A percentile compares a stretch with the other conserved stretches of the same genome.
Evolutionary conservation across 2,329 filamentous ascomycete genomes (phyloP).

Genomic region (Fusarium sp.): DNA sequence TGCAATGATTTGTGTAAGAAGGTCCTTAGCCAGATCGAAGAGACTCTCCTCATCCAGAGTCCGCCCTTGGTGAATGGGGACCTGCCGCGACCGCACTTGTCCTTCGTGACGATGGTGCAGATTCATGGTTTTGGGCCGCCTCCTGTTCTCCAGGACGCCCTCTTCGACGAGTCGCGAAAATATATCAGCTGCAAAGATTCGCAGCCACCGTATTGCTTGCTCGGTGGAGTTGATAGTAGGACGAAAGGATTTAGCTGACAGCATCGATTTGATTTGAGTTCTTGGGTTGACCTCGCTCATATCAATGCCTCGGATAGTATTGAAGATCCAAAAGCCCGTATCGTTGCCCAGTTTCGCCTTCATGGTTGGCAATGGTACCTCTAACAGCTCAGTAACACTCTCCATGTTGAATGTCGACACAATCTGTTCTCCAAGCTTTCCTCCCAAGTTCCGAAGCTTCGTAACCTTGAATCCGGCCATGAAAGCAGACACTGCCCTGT

Average conservation of each 20-base stretch:
- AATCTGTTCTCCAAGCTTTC: conserved; percentile 91
- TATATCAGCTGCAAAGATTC: conserved; percentile 92
- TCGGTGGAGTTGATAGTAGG: conserved; percentile 82
- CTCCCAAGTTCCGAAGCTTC: conserved; percentile 93
- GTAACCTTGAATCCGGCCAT: conserved; percentile 89
- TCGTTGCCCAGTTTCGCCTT: conserved; percentile 84
- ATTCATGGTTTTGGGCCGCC: conserved; percentile 86
- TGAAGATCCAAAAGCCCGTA: conserved; percentile 86
- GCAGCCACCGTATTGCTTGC: conserved; percentile 85
- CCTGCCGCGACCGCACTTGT: conserved; percentile 79
- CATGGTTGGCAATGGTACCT: conserved; percentile 78
- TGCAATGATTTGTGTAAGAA: conserved; percentile 80
- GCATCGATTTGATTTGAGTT: conserved; percentile 96
- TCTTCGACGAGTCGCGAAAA: conserved; percentile 91
- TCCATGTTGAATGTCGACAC: conserved; percentile 85
- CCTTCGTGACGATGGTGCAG: conserved; percentile 81
- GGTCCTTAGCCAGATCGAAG: conserved; percentile 78
- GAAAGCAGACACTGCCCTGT: conserved; percentile 82
- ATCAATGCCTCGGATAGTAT: conserved; percentile 87
- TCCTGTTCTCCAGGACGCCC: conserved; percentile 86
- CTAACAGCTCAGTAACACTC: conserved; percentile 77
- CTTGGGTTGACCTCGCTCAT: conserved; percentile 87
- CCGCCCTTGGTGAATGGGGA: conserved; percentile 80
- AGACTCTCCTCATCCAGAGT: conserved; percentile 77
- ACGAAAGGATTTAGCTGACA: conserved; percentile 94